These are phyloP conservation scores for Chamaecrista fasciculata DNA, from an alignment of 306 rosid genomes.

Conservation along the genomic window DNA sequence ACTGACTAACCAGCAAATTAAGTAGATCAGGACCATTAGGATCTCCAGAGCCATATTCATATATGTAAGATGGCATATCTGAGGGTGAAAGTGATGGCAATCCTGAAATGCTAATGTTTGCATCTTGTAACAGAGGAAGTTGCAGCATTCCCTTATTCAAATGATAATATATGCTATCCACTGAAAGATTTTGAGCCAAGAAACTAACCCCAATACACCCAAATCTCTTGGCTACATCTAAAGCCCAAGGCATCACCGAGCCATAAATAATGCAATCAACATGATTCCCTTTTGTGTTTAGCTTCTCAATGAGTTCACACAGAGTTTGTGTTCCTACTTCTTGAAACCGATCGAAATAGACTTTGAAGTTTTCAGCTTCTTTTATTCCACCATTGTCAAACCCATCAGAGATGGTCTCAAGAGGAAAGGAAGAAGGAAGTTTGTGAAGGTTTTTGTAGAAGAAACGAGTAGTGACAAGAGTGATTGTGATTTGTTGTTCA, in stretches of 20 bases:
- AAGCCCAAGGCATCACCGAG: background rate
- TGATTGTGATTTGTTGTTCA: conserved; percentile 16
- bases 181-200: background rate
- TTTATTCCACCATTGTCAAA: background rate
- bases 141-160: background rate
- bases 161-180: background rate
- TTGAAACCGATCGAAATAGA: background rate
- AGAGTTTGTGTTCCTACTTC: too few relatives aligned
- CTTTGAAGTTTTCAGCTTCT: background rate
- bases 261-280: background rate
- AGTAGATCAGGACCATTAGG: background rate
- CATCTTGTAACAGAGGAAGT: too few relatives aligned
- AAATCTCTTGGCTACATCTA: background rate
- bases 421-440: background rate
- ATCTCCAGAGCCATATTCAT: background rate
- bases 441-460: background rate
- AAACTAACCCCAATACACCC: background rate
- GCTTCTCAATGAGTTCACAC: conserved; percentile 1
- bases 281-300: background rate
- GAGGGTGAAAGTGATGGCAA: background rate
- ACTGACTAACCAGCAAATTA: background rate
- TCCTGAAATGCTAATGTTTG: background rate
- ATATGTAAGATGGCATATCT: background rate
- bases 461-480: too few relatives aligned
- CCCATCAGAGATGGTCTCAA: background rate